A percentile compares a stretch with the other conserved stretches of the same genome.
These are phyloP conservation scores for Daldinia sp. DNA, from an alignment of 2,329 filamentous ascomycete species.

Conservation along the genomic window DNA sequence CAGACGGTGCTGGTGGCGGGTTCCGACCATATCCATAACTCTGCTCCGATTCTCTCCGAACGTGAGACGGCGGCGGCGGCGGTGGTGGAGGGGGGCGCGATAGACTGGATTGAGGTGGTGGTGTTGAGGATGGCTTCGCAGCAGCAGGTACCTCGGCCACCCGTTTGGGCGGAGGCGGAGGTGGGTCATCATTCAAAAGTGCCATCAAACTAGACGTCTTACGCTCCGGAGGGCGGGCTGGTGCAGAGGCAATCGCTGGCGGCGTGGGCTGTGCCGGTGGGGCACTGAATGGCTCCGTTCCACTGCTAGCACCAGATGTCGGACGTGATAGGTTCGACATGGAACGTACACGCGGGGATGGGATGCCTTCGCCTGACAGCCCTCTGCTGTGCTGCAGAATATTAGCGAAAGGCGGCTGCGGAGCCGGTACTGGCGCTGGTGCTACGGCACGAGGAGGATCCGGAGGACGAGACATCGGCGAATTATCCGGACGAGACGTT, in stretches of 20 bases:
- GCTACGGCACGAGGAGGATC: conserved; percentile 58
- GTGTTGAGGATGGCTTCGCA: conserved; percentile 62
- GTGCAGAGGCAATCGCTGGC: conserved; percentile 56
- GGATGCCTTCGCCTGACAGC: conserved; percentile 56
- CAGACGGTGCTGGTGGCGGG: conserved; percentile 55
- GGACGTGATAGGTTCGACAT: conserved; percentile 51
- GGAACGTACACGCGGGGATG: conserved; percentile 56
- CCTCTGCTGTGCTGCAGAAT: conserved; percentile 57
- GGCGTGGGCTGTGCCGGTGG: conserved; percentile 55
- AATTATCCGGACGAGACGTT: conserved; percentile 56
- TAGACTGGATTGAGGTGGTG: conserved; percentile 61
- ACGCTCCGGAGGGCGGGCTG: conserved; percentile 60
- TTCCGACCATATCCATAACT: conserved; percentile 62
- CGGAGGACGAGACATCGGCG: conserved; percentile 56
- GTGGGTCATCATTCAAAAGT: conserved; percentile 70
- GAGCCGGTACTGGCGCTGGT: conserved; percentile 52
- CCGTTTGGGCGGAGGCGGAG: conserved; percentile 62
- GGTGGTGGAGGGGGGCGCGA: conserved; percentile 57
- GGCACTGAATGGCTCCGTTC: conserved; percentile 51
- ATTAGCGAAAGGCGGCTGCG: conserved; percentile 53
- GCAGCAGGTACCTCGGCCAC: conserved; percentile 61
- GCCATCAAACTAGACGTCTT: conserved; percentile 75
- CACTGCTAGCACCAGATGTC: conserved; percentile 47
- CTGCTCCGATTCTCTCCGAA: conserved; percentile 59
- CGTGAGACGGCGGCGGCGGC: conserved; percentile 56